phyloP scores from a whole-genome alignment of 495 filamentous ascomycete species.

The Xylaria curta region DNA sequence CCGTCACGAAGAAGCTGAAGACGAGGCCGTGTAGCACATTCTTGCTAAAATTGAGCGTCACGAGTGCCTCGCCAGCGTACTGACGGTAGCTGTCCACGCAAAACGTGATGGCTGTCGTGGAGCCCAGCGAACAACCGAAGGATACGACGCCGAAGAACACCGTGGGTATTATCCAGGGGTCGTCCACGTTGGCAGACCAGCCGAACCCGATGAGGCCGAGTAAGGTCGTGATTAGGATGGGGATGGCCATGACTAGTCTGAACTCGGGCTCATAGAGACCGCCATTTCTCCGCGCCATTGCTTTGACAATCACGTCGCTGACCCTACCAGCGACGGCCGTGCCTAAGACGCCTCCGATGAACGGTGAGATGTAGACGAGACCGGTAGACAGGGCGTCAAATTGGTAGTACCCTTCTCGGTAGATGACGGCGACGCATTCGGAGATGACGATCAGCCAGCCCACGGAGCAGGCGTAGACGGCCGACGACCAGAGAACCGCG shows the following conservation, averaged over 20 bases:
- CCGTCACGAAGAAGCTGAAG: slow-evolving; percentile 90
- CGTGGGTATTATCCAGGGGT: slow-evolving; percentile 90
- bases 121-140: slow-evolving; percentile 91
- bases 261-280: slow-evolving; percentile 98
- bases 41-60: slow-evolving; percentile 94
- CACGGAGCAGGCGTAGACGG: slow-evolving; percentile 87
- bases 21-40: slow-evolving; percentile 89
- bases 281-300: slow-evolving; percentile 82
- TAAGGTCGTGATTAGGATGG: slow-evolving; percentile 77
- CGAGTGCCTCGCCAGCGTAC: slow-evolving; percentile 93
- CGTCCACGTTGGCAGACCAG: slow-evolving; percentile 78
- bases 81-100: slow-evolving; percentile 92
- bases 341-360: slow-evolving; percentile 86
- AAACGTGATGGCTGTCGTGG: slow-evolving; percentile 94
- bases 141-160: slow-evolving; percentile 91
- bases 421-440: slow-evolving; percentile 81
- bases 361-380: slow-evolving; percentile 87
- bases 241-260: slow-evolving; percentile 87
- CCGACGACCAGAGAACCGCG: slow-evolving; percentile 85
- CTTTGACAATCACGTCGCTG: slow-evolving; percentile 81
- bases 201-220: slow-evolving; percentile 94
- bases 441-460: slow-evolving; percentile 97
- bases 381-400: slow-evolving; percentile 83
- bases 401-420: slow-evolving; percentile 71
- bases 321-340: slow-evolving; percentile 90